phyloP scores from a whole-genome alignment of 31 red algal species.

The Odonthalia washingtoniensis region DNA sequence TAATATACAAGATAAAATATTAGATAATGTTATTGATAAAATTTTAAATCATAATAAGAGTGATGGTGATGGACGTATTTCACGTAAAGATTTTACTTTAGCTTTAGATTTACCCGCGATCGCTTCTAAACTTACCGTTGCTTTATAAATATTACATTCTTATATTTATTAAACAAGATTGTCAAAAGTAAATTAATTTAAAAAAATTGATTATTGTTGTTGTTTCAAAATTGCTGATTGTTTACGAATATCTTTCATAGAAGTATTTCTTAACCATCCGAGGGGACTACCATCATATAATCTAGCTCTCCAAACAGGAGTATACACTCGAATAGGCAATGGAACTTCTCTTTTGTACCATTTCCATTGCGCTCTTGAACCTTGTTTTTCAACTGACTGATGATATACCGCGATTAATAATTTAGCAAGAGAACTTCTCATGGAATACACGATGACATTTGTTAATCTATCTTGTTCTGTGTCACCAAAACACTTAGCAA shows the following conservation, averaged over 20 bases:
- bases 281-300: slow-evolving; percentile 56
- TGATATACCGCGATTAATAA: slow-evolving; percentile 61
- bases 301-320: slow-evolving; percentile 56
- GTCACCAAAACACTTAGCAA: slow-evolving; percentile 48
- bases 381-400: slow-evolving; percentile 53
- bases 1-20: slow-evolving; percentile 62
- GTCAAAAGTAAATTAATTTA: neutral
- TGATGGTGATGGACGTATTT: slow-evolving; percentile 73
- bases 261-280: slow-evolving; percentile 48
- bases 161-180: neutral
- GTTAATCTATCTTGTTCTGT: slow-evolving; percentile 48
- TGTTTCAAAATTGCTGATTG: too few relatives aligned
- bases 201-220: too few relatives aligned
- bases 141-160: slow-evolving; percentile 29
- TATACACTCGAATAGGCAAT: slow-evolving; percentile 63
- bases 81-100: slow-evolving; percentile 50
- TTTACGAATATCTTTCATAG: too few relatives aligned
- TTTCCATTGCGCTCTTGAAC: slow-evolving; percentile 48
- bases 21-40: slow-evolving; percentile 56
- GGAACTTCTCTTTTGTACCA: slow-evolving; percentile 63
- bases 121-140: slow-evolving; percentile 52
- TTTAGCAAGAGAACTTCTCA: slow-evolving; percentile 57
- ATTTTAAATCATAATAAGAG: slow-evolving; percentile 70
- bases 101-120: slow-evolving; percentile 62
- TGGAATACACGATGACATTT: slow-evolving; percentile 46